A percentile compares a stretch with the other conserved stretches of the same genome.
Evolutionary conservation across 1,284 basidiomycete species (phyloP).

Genomic region (Ustilago bromivora): DNA sequence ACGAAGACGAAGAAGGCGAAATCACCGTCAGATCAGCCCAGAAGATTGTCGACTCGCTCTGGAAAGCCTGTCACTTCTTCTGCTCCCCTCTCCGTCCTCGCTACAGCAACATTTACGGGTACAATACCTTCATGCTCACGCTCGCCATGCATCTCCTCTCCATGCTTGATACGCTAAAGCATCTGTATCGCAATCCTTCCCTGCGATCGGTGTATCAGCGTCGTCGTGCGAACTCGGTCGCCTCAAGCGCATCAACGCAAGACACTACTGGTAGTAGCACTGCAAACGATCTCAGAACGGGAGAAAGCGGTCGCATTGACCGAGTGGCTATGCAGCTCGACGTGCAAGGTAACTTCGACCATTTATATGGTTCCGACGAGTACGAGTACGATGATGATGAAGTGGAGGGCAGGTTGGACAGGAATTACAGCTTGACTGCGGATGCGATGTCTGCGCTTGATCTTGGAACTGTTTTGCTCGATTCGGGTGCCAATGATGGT

Average conservation of each 20-base stretch:
- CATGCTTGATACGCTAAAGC: slow-evolving; percentile 40
- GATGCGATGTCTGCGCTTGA: slow-evolving; percentile 15
- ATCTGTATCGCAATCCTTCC: slow-evolving; percentile 13
- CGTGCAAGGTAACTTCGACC: background rate
- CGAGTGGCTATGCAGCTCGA: background rate
- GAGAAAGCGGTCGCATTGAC: background rate
- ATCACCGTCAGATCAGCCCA: slow-evolving; percentile 13
- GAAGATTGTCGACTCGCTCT: slow-evolving; percentile 35
- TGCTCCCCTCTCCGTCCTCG: slow-evolving; percentile 21
- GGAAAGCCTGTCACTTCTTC: slow-evolving; percentile 34
- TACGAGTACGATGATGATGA: slow-evolving; percentile 1
- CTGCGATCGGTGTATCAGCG: slow-evolving; percentile 1
- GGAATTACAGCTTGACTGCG: slow-evolving; percentile 20
- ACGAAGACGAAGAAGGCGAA: slow-evolving; percentile 24
- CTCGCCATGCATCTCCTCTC: slow-evolving; percentile 23
- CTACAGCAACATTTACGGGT: slow-evolving; percentile 36
- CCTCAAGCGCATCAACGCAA: slow-evolving; percentile 3
- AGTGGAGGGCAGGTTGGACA: background rate
- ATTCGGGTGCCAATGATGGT: background rate
- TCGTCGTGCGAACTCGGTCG: background rate
- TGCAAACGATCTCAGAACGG: background rate
- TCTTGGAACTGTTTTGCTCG: slow-evolving; percentile 9
- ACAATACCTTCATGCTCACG: slow-evolving; percentile 48
- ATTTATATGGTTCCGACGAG: background rate
- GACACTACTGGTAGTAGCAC: background rate